Evolutionary conservation across 2,329 filamentous ascomycete genomes (phyloP).

Genomic region (Cladosporium sp.): DNA sequence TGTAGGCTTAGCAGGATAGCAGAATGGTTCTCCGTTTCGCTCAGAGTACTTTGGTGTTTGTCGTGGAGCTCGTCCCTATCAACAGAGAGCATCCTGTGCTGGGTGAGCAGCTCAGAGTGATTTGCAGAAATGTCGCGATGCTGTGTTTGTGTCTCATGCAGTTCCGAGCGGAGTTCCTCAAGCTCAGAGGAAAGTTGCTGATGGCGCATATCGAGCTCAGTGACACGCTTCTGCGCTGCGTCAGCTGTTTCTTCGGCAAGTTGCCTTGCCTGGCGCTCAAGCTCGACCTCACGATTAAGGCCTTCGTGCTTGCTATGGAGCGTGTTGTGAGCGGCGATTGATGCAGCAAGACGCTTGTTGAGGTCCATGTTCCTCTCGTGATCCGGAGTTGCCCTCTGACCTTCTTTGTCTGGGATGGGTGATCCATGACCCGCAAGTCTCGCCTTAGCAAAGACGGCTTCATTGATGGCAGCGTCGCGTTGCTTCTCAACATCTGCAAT

Average conservation of each 20-base stretch:
- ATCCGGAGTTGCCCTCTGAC: constrained; percentile 50
- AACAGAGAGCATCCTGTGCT: constrained; percentile 71
- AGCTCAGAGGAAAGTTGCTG: constrained; percentile 80
- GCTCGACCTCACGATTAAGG: constrained; percentile 65
- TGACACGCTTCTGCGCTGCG: constrained; percentile 75
- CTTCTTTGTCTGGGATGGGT: constrained; percentile 50
- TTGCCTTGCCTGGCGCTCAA: constrained; percentile 75
- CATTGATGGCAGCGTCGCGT: constrained; percentile 86
- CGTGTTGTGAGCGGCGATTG: constrained; percentile 73
- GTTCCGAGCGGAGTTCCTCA: constrained; percentile 77
- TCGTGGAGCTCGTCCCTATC: constrained; percentile 75
- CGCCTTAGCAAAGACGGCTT: constrained; percentile 92
- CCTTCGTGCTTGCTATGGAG: constrained; percentile 73
- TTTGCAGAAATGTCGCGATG: constrained; percentile 77
- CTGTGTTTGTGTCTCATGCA: constrained; percentile 74
- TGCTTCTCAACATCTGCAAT: constrained; percentile 95
- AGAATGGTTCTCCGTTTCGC: constrained; percentile 65
- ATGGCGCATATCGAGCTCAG: constrained; percentile 77
- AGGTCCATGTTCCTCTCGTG: constrained; percentile 67
- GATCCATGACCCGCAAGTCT: constrained; percentile 74
- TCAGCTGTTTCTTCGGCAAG: constrained; percentile 84
- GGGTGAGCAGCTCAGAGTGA: constrained; percentile 69
- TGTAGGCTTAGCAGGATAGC: constrained; percentile 70
- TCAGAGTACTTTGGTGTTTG: constrained; percentile 63
- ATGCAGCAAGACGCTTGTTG: constrained; percentile 74